Conservation (phyloP, 1,139 yeast species). For the Saccharomyces pastorianus region DNA sequence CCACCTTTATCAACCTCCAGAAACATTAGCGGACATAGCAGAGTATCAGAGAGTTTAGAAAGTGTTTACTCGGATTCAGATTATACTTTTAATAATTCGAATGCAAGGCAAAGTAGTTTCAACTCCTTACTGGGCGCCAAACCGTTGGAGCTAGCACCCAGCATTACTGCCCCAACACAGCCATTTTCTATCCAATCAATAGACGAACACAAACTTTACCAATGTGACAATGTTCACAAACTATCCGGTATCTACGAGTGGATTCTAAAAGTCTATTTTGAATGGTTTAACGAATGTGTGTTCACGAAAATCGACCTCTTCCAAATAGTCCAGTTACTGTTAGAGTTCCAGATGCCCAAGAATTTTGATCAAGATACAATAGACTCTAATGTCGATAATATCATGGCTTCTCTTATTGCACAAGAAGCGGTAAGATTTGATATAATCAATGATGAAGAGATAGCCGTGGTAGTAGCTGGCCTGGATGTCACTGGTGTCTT, state of each 20-base stretch:
- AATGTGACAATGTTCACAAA: constrained; percentile 46
- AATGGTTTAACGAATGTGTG: constrained; percentile 35
- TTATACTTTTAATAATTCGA: constrained; percentile 29
- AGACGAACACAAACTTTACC: constrained; percentile 41
- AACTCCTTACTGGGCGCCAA: constrained; percentile 30
- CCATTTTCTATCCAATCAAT: constrained; percentile 49
- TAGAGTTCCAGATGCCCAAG: constrained; percentile 31
- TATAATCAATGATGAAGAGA: constrained; percentile 18
- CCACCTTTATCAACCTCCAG: constrained; percentile 15
- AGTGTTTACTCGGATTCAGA: constrained; percentile 29
- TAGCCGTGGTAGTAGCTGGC: constrained; percentile 29
- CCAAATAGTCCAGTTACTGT: constrained; percentile 48
- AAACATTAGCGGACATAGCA: constrained; percentile 20
- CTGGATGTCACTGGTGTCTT: constrained; percentile 38
- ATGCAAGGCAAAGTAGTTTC: constrained; percentile 26
- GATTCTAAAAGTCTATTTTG: constrained; percentile 35
- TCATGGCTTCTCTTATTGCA: constrained; percentile 40
- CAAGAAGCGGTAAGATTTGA: constrained; percentile 42
- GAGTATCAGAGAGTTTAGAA: constrained; percentile 25
- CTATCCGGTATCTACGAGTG: constrained; percentile 45
- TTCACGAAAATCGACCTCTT: constrained; percentile 48
- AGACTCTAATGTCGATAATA: constrained; percentile 37
- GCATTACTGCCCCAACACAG: constrained; percentile 46
- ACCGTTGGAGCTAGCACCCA: constrained; percentile 45
- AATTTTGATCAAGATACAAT: constrained; percentile 30